Base-by-base conservation (phyloP, 192 early-diverging fungal species). In the Rhizophagus prolifer region DNA sequence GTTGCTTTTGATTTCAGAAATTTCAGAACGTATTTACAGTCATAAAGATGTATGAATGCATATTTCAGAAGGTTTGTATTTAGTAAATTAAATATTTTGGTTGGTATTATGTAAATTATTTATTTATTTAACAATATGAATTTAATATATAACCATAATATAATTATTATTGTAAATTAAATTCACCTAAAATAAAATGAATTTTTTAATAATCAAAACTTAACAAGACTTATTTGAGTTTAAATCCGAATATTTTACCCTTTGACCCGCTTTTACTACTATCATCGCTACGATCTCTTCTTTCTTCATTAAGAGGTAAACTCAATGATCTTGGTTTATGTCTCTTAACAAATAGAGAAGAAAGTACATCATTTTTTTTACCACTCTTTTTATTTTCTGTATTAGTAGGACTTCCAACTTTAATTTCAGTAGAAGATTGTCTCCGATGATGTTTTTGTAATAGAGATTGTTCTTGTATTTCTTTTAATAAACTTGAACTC, bases 401-500 rank as follows among this genome's bases (percentile, higher is more conserved):
- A 21, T 68, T 28, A 68, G 28, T 16, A 19, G n/a, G 25, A 25
- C 25, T 61, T 13, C 16, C 63, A 36, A 10, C 28, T 14, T 38
- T 50, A 50, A 44, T 46, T 19, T 70, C 26, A 16, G 68, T 6
- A 26, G 41, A 66, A 21, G 25, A 70, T 70, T 50, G 68, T 30
- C 25, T n/a, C 50, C 50, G 68, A 26, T 62, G 25, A 26, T 26
- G 61, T 62, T 62, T 62, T 62, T 62, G 61, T 28, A 62, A 62
- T 62, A 70, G 4, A 12, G 9, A 25, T 25, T 70, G 68, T 7
- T 70, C 68, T 47, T 70, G 23, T 16, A 70, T 25, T 14, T 70
- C 68, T 54, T 70, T 70, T n/a, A 70, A 70, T 47, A 70, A 70
- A 28, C 68, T 50, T 70, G 68, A 70, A 70, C 9, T 47, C 21